Base-by-base conservation (phyloP, 2,329 filamentous ascomycete species). In the Coniochaeta sp. region DNA sequence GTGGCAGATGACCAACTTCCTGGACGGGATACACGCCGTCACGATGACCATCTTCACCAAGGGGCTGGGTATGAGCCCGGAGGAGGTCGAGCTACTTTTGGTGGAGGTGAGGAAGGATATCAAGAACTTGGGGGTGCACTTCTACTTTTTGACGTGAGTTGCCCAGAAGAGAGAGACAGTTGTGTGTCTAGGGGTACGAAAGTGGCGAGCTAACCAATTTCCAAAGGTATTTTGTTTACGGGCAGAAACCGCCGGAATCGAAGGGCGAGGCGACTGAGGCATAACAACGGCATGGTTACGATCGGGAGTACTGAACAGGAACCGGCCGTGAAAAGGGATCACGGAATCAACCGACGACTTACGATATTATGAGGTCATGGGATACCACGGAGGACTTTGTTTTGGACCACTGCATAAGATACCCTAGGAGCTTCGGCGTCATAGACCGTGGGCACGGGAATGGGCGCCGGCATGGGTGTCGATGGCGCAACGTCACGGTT, bases 1-100 rank as follows among this genome's bases (percentile, higher is more conserved):
- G 58, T 67, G 71, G 67, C 69, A 72, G 62, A 71, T 73, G 67
- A 67, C 66, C 24, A 72, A 73, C 50, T 68, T 72, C 47, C 64
- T 72, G 24, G 67, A 73, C 36, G 70, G 69, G 1, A 61, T 72
- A 22, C 66, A 72, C 58, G 69, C 68, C 26, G 66, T 72, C 38
- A 71, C 70, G 30, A 68, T 69, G 55, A 64, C 63, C n/a, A 63
- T 73, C 5, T 70, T 73, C 14, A 71, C 66, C 6, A 68, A 69
- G 58, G 66, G 65, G 32, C 60, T 74, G 28, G 70, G 67, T 26
- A 71, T 70, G 71, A 62, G 65, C 4, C 40, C 59, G 3, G 69
- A 73, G 61, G 68, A 70, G 30, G 69, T 71, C 16, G 69, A 73
- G 61, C 40, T 67, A 6, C 61, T 74, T 34, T 65, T 73, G 7